phyloP scores from a whole-genome alignment of 2,329 filamentous ascomycete genomes.

The Whalleya microplaca region DNA sequence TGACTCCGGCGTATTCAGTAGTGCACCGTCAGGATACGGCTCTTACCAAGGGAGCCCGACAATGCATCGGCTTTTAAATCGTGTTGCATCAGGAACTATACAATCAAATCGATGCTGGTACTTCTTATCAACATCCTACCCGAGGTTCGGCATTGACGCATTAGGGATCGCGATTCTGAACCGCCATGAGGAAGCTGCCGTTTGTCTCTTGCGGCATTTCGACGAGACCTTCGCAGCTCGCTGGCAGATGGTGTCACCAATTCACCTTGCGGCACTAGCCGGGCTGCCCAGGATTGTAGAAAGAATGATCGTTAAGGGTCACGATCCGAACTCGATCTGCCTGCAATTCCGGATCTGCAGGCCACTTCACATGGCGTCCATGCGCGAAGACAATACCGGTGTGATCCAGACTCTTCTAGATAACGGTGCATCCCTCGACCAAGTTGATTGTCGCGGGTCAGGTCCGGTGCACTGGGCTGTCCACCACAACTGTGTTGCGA shows the following conservation, averaged over 20 bases:
- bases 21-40: background rate
- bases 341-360: background rate
- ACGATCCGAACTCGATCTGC: background rate
- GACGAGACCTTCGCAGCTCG: background rate
- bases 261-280: background rate
- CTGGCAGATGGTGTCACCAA: background rate
- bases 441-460: no score
- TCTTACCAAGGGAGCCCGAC: background rate
- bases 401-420: background rate
- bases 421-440: no score
- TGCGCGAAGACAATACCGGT: background rate
- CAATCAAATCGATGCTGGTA: no score
- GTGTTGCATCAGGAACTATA: no score
- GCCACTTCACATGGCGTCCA: background rate
- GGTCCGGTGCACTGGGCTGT: background rate
- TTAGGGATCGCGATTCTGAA: background rate
- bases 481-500: background rate
- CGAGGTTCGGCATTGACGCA: background rate
- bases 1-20: background rate
- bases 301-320: background rate
- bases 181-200: background rate
- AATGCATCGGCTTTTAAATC: background rate
- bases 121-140: background rate
- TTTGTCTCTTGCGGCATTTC: background rate
- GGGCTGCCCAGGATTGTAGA: background rate